Evolutionary conservation across 176 grass and related monocot genomes (phyloP).

Genomic region (Zoysia pacifica): DNA sequence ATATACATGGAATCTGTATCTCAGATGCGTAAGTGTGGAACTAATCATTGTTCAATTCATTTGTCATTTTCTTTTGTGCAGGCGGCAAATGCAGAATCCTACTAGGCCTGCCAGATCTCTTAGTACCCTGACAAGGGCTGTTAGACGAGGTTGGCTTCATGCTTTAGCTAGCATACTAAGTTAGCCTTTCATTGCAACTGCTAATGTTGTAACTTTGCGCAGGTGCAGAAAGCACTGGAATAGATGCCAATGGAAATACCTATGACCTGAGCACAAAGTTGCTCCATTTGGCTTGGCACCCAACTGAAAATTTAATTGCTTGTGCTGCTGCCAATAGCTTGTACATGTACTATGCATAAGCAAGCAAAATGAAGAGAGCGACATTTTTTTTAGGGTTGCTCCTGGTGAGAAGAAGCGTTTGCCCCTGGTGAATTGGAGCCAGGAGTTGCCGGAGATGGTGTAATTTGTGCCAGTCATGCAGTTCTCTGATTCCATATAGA

Average conservation of each 20-base stretch:
- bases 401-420: conserved; percentile 37
- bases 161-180: neutral
- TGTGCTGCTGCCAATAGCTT: conserved; percentile 95
- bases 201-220: conserved; percentile 33
- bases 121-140: conserved; percentile 58
- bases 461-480: conserved; percentile 55
- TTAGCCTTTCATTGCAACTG: conserved; percentile 30
- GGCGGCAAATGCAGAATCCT: conserved; percentile 71
- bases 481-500: conserved; percentile 56
- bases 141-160: conserved; percentile 70
- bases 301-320: conserved; percentile 78
- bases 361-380: conserved; percentile 25
- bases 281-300: conserved; percentile 96
- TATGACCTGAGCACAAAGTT: conserved; percentile 84
- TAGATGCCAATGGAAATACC: conserved; percentile 74
- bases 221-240: conserved; percentile 62
- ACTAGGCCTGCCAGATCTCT: conserved; percentile 60
- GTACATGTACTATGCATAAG: conserved; percentile 96
- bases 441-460: conserved; percentile 41
- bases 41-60: conserved; percentile 32
- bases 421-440: conserved; percentile 48
- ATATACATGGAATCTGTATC: neutral
- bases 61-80: conserved; percentile 39
- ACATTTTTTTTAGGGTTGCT: conserved; percentile 54
- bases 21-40: neutral